Percentiles rank a stretch among this genome's conserved stretches.
These are phyloP conservation scores for Camellia sinensis DNA, from an alignment of 148 eudicot species.

Conservation along the genomic window DNA sequence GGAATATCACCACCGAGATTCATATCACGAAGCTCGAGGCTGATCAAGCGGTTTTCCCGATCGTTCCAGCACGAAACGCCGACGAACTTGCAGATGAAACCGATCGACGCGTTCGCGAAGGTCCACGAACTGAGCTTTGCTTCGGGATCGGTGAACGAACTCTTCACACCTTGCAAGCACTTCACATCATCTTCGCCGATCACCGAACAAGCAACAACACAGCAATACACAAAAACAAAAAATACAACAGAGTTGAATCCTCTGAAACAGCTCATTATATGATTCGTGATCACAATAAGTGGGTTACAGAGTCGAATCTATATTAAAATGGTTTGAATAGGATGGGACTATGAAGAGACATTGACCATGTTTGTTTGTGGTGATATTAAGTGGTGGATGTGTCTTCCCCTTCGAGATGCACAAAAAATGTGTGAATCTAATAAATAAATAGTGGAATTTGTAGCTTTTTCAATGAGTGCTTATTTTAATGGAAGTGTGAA, in stretches of 20 bases:
- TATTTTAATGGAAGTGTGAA: too few species aligned
- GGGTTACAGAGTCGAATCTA: not conserved
- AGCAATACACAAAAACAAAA: not conserved
- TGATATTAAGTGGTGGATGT: too few species aligned
- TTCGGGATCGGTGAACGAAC: constrained; percentile 41
- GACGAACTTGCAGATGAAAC: constrained; percentile 49
- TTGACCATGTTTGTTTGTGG: too few species aligned
- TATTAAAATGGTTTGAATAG: too few species aligned
- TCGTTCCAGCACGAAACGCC: constrained; percentile 84
- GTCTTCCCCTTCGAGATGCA: too few species aligned
- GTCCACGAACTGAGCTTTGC: constrained; percentile 42
- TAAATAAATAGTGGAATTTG: too few species aligned
- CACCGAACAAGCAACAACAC: not conserved
- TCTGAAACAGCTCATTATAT: not conserved
- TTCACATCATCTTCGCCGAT: constrained; percentile 54
- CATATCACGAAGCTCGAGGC: constrained; percentile 42
- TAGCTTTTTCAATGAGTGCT: too few species aligned
- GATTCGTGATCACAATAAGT: not conserved
- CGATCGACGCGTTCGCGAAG: constrained; percentile 46
- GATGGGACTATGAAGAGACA: too few species aligned
- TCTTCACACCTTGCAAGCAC: constrained; percentile 62
- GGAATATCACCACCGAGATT: constrained; percentile 52
- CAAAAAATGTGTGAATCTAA: too few species aligned
- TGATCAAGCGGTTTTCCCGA: constrained; percentile 61
- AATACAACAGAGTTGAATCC: not conserved